Evolutionary conservation across 352 stramenopile species (phyloP).

Genomic region (Globisporangium cystogenes): DNA sequence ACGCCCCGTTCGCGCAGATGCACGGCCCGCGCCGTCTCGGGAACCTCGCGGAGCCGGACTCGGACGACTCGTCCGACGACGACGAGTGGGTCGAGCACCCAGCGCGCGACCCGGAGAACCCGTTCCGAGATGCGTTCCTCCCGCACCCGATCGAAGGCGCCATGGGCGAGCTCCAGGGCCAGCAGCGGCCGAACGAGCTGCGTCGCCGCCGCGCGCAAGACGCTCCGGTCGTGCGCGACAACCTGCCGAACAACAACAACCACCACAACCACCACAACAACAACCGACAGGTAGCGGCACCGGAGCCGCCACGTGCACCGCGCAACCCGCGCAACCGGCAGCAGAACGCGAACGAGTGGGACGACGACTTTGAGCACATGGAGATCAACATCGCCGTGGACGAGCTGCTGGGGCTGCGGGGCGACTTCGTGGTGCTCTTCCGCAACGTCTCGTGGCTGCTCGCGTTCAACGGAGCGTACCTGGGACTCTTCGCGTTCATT

Average conservation of each 20-base stretch:
- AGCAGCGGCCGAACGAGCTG: slow-evolving; percentile 25
- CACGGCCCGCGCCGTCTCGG: slow-evolving; percentile 25
- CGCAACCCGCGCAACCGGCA: slow-evolving; percentile 7
- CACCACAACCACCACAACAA: slow-evolving; percentile 1
- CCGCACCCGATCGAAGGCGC: slow-evolving; percentile 26
- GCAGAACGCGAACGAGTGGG: slow-evolving; percentile 52
- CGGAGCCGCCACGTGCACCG: neutral
- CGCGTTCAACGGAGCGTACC: slow-evolving; percentile 96
- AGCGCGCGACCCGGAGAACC: slow-evolving; percentile 11
- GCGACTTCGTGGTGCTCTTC: slow-evolving; percentile 91
- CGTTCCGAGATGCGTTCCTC: slow-evolving; percentile 38
- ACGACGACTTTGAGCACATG: slow-evolving; percentile 90
- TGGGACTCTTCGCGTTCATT: slow-evolving; percentile 96
- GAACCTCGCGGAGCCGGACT: slow-evolving; percentile 31
- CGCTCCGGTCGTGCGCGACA: neutral
- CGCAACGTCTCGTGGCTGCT: slow-evolving; percentile 97
- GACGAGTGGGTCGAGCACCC: slow-evolving; percentile 10
- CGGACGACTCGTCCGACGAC: slow-evolving; percentile 53
- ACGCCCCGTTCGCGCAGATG: slow-evolving; percentile 26
- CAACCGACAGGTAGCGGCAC: neutral
- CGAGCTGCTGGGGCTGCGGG: slow-evolving; percentile 95
- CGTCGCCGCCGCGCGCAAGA: slow-evolving; percentile 26
- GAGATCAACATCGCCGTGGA: slow-evolving; percentile 96
- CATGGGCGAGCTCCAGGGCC: slow-evolving; percentile 13
- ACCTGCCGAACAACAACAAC: neutral